Evolutionary conservation across 345 rosid genomes (phyloP).

Genomic region (Trapa incisa): DNA sequence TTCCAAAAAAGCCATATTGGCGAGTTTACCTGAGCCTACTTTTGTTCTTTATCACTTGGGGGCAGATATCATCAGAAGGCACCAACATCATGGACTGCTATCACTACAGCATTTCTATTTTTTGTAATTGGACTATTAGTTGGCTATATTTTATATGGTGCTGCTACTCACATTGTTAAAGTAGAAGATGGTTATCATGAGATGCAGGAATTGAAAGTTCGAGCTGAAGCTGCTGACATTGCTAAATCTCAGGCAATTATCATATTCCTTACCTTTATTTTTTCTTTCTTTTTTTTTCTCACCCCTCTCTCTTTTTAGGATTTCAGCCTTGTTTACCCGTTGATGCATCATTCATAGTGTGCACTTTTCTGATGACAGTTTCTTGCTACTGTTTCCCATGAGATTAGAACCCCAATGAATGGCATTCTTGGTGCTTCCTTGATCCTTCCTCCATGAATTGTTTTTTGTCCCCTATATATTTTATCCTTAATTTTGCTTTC

Average conservation of each 20-base stretch:
- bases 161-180: constrained; percentile 68
- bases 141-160: constrained; percentile 72
- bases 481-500: background rate
- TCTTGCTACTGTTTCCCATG: constrained; percentile 97
- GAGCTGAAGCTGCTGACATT: constrained; percentile 97
- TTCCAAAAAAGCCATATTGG: background rate
- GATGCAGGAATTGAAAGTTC: constrained; percentile 72
- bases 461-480: background rate
- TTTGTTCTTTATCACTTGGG: constrained; percentile 9
- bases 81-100: constrained; percentile 52
- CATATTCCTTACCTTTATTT: background rate
- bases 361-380: constrained; percentile 30
- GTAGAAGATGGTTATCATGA: constrained; percentile 79
- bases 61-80: constrained; percentile 84
- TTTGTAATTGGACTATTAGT: constrained; percentile 65
- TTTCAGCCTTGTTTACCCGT: background rate
- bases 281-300: background rate
- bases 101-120: constrained; percentile 57
- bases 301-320: background rate
- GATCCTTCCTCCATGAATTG: constrained; percentile 4
- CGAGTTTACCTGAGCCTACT: background rate
- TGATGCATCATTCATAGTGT: background rate
- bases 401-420: constrained; percentile 98
- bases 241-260: constrained; percentile 76
- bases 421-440: constrained; percentile 75